phyloP scores from a whole-genome alignment of 2,329 filamentous ascomycete species.

The Metarhizium robertsii region DNA sequence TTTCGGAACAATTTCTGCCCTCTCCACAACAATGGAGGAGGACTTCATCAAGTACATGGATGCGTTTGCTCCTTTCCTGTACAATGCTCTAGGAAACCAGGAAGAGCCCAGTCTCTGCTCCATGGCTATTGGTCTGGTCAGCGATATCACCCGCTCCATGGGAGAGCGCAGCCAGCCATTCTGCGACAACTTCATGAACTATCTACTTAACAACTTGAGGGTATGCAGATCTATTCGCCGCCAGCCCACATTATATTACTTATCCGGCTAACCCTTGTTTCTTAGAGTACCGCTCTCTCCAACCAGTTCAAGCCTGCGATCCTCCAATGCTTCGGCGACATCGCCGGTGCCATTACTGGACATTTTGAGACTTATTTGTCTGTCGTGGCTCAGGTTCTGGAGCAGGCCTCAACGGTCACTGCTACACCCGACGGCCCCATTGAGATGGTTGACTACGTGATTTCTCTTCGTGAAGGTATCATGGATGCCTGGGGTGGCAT shows the following conservation, averaged over 20 bases:
- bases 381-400: conserved; percentile 86
- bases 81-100: conserved; percentile 89
- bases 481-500: conserved; percentile 99
- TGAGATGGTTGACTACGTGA: conserved; percentile 95
- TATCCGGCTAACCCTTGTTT: conserved; percentile 2
- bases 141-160: conserved; percentile 88
- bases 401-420: conserved; percentile 81
- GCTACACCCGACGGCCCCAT: conserved; percentile 72
- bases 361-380: conserved; percentile 89
- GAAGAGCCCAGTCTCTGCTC: conserved; percentile 91
- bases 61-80: conserved; percentile 82
- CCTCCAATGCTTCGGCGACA: conserved; percentile 94
- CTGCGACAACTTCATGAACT: conserved; percentile 98
- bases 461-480: conserved; percentile 90
- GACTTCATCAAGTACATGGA: conserved; percentile 98
- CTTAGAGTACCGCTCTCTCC: conserved; percentile 68
- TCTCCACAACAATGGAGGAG: conserved; percentile 84
- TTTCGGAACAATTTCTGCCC: conserved; percentile 84
- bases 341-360: conserved; percentile 85
- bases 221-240: conserved; percentile 34
- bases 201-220: conserved; percentile 82
- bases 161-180: conserved; percentile 86
- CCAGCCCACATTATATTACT: not conserved
- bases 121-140: conserved; percentile 95
- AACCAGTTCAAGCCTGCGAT: conserved; percentile 99